Base-by-base conservation (phyloP, 768 basidiomycete species). In the Postia placenta region DNA sequence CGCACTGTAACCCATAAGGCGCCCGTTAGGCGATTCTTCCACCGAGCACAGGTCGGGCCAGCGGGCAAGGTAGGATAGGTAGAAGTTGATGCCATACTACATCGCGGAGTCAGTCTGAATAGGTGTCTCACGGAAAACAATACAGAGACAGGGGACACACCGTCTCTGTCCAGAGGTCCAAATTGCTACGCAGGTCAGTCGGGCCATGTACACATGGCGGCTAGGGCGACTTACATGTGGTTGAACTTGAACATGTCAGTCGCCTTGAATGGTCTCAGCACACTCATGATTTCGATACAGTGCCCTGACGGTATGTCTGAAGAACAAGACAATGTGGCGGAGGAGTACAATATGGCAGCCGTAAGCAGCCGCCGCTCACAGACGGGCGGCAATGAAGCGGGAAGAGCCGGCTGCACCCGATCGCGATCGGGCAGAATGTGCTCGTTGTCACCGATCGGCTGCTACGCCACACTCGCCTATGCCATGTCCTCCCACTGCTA, bases 131-230 rank as follows among this genome's bases (percentile, higher is more conserved):
- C n/a, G n/a, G n/a, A n/a, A n/a, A n/a, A n/a, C 30, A n/a, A 14
- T 4, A 42, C 38, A 24, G 11, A 14, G 35, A 42, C 30, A 7
- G 30, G 30, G 15, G 11, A 35, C 83, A 61, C 58, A 92, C 94
- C 19, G 96, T 98, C 69, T 98, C 95, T 39, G 96, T 97, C 92
- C 92, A 97, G 39, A 93, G 73, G 66, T 98, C 95, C 61, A 95
- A 70, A 68, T 99, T 98, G 52, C 91, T 92, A 66, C 1, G 42
- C 44, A 7, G 7, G 30, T 33, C 30, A 41, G 48, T 33, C 15
- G 50, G 17, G 20, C 23, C 14, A 11, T 11, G 15, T 24, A 26
- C 15, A 22, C 7, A 3, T 30, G 30, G 19, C 20, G 7, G 11
- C 1, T n/a, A 41, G 27, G 17, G 24, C 9, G 19, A 69, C 82